Evolutionary conservation across 306 rosid species (phyloP).

Genomic region (Benincasa hispida): DNA sequence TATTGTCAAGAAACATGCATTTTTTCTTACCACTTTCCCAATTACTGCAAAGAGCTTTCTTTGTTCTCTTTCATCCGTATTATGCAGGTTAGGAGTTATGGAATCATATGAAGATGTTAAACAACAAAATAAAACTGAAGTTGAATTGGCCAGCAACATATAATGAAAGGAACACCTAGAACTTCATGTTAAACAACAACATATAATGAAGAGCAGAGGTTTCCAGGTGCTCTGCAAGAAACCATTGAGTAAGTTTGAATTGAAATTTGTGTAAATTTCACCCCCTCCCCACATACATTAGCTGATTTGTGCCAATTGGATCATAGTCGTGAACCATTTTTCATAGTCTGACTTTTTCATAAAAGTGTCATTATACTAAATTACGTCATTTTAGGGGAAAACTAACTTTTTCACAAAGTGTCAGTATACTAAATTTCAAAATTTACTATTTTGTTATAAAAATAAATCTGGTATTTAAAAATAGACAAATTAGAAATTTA

Average conservation of each 20-base stretch:
- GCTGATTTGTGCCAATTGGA: not conserved
- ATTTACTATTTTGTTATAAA: too few relatives aligned
- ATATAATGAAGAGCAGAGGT: constrained; percentile 76
- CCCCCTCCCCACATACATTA: not conserved
- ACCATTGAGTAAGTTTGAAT: constrained; percentile 58
- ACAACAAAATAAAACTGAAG: not conserved
- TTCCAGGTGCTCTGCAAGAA: constrained; percentile 81
- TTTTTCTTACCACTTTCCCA: not conserved
- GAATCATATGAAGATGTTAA: not conserved
- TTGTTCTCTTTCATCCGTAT: not conserved
- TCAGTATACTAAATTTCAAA: too few relatives aligned
- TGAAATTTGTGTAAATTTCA: not conserved
- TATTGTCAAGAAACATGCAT: not conserved
- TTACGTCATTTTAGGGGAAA: too few relatives aligned
- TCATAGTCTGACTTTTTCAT: not conserved
- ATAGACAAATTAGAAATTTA: too few relatives aligned
- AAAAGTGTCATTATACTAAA: too few relatives aligned
- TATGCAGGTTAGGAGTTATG: not conserved
- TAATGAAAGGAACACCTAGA: too few relatives aligned
- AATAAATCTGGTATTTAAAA: too few relatives aligned
- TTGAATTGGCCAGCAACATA: not conserved
- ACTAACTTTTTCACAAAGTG: too few relatives aligned
- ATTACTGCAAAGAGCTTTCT: not conserved
- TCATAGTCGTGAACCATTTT: not conserved
- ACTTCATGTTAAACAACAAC: too few relatives aligned